Conservation (phyloP, 371 early-diverging fungal genomes). For the Mucor sp. region DNA sequence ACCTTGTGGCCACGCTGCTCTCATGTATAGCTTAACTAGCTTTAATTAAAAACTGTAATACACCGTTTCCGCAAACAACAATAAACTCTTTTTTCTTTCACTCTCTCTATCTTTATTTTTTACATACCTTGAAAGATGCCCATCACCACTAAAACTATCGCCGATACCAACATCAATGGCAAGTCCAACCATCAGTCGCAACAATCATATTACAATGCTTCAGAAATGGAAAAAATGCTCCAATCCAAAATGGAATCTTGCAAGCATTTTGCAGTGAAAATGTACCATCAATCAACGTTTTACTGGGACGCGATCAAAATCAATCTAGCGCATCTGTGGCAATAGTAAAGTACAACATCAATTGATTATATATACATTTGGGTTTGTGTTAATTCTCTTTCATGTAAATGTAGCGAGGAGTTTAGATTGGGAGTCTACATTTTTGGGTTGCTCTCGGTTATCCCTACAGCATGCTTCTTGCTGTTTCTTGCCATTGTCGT, state of each 20-base stretch:
- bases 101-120: not conserved
- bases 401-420: not conserved
- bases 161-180: not conserved
- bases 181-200: not conserved
- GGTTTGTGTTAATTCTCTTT: no score
- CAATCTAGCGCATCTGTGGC: not conserved
- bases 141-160: not conserved
- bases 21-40: not conserved
- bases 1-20: not conserved
- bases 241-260: not conserved
- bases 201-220: not conserved
- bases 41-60: not conserved
- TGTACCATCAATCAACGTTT: not conserved
- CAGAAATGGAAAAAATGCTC: not conserved
- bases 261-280: not conserved
- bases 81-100: not conserved
- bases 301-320: slow-evolving; percentile 5
- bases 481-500: not conserved
- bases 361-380: not conserved
- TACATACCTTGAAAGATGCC: not conserved
- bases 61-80: not conserved
- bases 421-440: slow-evolving; percentile 6
- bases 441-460: not conserved
- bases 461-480: slow-evolving; percentile 3
- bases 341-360: not conserved